Evolutionary conservation across 208 protist species (phyloP).

Genomic region (Wallacemonas rigidus): DNA sequence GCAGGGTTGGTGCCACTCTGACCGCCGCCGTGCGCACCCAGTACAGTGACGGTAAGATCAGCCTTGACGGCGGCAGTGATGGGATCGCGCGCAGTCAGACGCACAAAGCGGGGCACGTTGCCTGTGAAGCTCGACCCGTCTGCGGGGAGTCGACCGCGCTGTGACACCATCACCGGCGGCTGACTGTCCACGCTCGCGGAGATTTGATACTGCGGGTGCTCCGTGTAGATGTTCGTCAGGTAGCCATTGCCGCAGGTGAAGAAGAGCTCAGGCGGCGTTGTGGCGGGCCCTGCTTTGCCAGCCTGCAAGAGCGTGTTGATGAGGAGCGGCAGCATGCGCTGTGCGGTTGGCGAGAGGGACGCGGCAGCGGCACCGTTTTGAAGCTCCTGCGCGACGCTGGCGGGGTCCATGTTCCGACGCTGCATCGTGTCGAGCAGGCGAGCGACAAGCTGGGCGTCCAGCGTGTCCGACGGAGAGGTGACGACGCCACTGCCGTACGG

Average conservation of each 20-base stretch:
- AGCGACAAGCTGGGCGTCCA: conserved; percentile 56
- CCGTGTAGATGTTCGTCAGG: conserved; percentile 71
- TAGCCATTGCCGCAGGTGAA: conserved; percentile 65
- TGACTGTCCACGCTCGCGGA: conserved; percentile 55
- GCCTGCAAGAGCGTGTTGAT: conserved; percentile 47
- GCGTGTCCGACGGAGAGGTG: conserved; percentile 18
- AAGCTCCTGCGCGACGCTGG: conserved; percentile 50
- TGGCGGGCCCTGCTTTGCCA: conserved; percentile 17
- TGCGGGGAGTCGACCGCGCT: conserved; percentile 67
- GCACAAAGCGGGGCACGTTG: conserved; percentile 53
- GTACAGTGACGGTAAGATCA: conserved; percentile 50
- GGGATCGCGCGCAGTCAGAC: conserved; percentile 59
- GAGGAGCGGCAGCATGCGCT: conserved; percentile 57
- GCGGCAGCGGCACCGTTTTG: conserved; percentile 19
- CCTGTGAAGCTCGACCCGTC: conserved; percentile 26
- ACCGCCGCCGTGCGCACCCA: conserved; percentile 26
- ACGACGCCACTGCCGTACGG: conserved; percentile 9
- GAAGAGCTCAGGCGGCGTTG: conserved; percentile 40
- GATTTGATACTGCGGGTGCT: conserved; percentile 47
- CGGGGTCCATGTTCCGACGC: conserved; percentile 45
- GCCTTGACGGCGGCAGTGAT: conserved; percentile 37
- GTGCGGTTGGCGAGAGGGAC: conserved; percentile 39
- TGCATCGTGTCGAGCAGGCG: conserved; percentile 70
- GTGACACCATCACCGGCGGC: conserved; percentile 43
- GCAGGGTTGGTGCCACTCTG: neutral